Evolutionary conservation across 2,329 filamentous ascomycete species (phyloP).

Genomic region (Ophiostoma piceae): DNA sequence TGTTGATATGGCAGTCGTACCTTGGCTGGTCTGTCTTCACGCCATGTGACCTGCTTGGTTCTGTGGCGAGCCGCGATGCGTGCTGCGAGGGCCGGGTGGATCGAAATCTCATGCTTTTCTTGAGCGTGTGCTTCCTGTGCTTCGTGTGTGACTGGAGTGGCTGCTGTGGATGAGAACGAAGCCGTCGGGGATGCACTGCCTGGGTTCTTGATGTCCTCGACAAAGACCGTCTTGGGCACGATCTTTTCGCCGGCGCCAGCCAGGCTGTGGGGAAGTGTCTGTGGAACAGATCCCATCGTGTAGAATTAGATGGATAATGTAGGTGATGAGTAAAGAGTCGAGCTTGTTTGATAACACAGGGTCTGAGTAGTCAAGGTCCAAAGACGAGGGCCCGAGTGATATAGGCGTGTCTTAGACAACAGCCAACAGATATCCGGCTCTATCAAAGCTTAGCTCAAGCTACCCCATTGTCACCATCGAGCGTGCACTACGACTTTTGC

Average conservation of each 20-base stretch:
- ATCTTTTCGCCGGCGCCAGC: neutral
- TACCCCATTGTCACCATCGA: neutral
- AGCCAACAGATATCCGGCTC: slow-evolving; percentile 2
- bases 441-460: neutral
- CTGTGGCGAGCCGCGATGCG: neutral
- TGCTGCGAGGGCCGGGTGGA: neutral
- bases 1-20: neutral
- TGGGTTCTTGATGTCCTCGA: neutral
- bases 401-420: neutral
- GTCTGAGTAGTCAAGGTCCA: neutral
- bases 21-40: slow-evolving; percentile 1
- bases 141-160: neutral
- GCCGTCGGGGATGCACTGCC: neutral
- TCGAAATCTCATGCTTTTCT: neutral
- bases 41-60: neutral
- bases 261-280: neutral
- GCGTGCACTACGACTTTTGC: slow-evolving; percentile 6
- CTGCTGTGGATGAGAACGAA: slow-evolving; percentile 1
- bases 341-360: neutral
- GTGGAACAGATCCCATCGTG: neutral
- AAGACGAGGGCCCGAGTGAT: neutral
- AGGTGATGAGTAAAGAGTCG: too few relatives aligned
- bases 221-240: neutral
- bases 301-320: neutral
- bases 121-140: neutral